These are phyloP conservation scores for Myxozyma melibiosi DNA, from an alignment of 805 yeast genomes.

Conservation along the genomic window DNA sequence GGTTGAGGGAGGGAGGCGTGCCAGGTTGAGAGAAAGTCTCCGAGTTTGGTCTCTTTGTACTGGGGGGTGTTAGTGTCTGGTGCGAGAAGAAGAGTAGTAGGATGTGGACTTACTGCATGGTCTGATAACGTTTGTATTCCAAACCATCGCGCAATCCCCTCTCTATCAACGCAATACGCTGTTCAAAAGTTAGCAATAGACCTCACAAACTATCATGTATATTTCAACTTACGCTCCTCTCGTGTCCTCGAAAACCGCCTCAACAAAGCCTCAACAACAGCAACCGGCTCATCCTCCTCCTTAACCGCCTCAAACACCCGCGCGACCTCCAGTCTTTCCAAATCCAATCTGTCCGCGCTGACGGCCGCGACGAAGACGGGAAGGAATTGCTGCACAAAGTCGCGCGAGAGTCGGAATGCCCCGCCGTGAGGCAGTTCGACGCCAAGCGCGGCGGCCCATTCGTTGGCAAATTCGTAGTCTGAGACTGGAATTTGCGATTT, in stretches of 20 bases:
- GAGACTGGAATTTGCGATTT: constrained; percentile 52
- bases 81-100: constrained; percentile 37
- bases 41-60: constrained; percentile 8
- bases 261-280: constrained; percentile 54
- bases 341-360: constrained; percentile 32
- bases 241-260: constrained; percentile 48
- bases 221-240: constrained; percentile 26
- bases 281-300: constrained; percentile 44
- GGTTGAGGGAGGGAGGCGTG: constrained; percentile 43
- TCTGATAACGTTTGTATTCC: constrained; percentile 57
- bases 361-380: constrained; percentile 37
- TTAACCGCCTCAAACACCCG: constrained; percentile 33
- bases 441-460: constrained; percentile 61
- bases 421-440: constrained; percentile 51
- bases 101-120: constrained; percentile 40
- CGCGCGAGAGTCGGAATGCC: constrained; percentile 43
- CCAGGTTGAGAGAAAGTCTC: constrained; percentile 40
- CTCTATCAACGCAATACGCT: constrained; percentile 48
- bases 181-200: constrained; percentile 2
- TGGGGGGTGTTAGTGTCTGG: background rate
- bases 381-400: constrained; percentile 35
- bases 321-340: constrained; percentile 30
- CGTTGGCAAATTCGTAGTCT: constrained; percentile 50
- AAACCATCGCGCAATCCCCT: constrained; percentile 58
- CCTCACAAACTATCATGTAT: too few relatives aligned